Base-by-base conservation (phyloP, 2,329 filamentous ascomycete genomes). In the Exophiala aquamarina region DNA sequence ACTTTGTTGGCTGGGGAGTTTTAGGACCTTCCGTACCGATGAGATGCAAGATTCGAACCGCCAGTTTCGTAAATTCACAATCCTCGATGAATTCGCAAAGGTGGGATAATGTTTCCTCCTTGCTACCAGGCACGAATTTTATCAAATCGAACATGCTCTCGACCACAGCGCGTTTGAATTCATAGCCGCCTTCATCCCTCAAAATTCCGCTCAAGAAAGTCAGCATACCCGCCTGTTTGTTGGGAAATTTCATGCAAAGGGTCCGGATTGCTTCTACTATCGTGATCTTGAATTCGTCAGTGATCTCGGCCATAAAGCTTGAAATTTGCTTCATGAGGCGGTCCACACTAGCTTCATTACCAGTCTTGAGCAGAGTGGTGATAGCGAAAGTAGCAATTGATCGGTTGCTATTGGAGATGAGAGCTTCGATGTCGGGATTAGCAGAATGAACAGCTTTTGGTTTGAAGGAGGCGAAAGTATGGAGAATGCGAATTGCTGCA, bases 281-380 rank as follows among this genome's bases (percentile, higher is more conserved):
- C n/a, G 93, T 98, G 59, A 98, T 95, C 78, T 97, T 98, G 78
- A 98, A 98, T 70, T 98, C 93, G 65, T 98, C 93, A 5, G 92
- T 96, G 58, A 97, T 97, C 70, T 97, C 93, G 3, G 91, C 89
- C 93, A 98, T 97, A 75, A 98, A 96, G 31, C 87, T 86, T 18
- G 89, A 90, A 54, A 98, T 97, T 69, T 97, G 91, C 79, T 96
- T 96, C 90, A 98, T 96, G 58, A 98, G 73, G 44, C 93, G 84
- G 67, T 98, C 93, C 35, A 98, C 93, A 59, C 90, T 96, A 31
- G 89, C 89, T 72, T 98, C 93, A 65, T 97, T 98, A 52, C 93
- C 93, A 9, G 93, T 98, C 81, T 97, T 97, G 56, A 98, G 84
- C 20, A 98, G 81, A 2, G 93, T 98, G 2, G 93, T 98, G 60